phyloP scores from a whole-genome alignment of 2,329 filamentous ascomycete species.

The Lasiodiplodia citricola region DNA sequence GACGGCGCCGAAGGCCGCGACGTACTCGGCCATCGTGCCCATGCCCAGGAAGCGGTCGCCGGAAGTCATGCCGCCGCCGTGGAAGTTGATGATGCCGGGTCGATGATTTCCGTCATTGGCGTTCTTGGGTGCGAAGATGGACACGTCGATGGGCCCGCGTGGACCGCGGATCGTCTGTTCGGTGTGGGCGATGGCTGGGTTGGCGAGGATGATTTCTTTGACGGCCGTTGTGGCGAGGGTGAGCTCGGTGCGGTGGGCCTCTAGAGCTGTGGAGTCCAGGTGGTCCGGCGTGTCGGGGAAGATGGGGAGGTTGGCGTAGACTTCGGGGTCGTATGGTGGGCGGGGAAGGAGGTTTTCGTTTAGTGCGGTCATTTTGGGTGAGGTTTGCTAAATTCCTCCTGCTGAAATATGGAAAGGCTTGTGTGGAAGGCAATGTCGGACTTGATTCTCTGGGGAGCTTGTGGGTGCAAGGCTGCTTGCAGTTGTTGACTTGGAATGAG shows the following conservation, averaged over 20 bases:
- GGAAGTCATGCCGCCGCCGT: slow-evolving; percentile 51
- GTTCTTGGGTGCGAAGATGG: not conserved
- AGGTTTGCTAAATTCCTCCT: not conserved
- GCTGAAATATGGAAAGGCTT: too few relatives aligned
- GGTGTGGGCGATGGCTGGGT: not conserved
- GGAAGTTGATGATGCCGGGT: slow-evolving; percentile 37
- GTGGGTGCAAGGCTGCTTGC: too few relatives aligned
- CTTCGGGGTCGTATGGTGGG: not conserved
- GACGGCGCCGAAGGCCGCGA: slow-evolving; percentile 38
- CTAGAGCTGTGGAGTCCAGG: too few relatives aligned
- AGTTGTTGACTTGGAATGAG: too few relatives aligned
- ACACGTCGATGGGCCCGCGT: not conserved
- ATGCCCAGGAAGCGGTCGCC: slow-evolving; percentile 36
- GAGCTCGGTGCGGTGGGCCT: not conserved
- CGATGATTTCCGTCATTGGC: slow-evolving; percentile 20
- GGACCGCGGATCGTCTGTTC: not conserved
- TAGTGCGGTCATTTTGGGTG: not conserved
- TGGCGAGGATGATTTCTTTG: slow-evolving; percentile 1
- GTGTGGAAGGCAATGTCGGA: too few relatives aligned
- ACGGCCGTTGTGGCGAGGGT: not conserved
- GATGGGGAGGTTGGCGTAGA: not conserved
- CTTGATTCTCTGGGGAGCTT: too few relatives aligned
- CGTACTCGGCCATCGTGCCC: slow-evolving; percentile 36
- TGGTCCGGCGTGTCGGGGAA: not conserved
- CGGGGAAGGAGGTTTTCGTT: not conserved